Evolutionary conservation across 495 filamentous ascomycete species (phyloP).

Genomic region (Aspergillus haitiensis): DNA sequence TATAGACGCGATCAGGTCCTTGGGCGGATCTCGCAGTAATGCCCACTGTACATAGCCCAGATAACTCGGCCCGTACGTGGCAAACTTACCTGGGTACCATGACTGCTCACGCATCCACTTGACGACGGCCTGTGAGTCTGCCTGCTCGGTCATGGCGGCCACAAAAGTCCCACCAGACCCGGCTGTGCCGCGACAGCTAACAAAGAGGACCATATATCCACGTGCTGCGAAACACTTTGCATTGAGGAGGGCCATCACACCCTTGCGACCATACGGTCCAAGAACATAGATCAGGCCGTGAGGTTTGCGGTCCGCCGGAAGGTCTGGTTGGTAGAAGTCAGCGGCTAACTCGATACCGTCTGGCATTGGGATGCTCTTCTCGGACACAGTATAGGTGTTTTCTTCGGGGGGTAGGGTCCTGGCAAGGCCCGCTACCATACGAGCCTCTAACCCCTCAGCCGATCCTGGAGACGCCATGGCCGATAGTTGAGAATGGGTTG

Average conservation of each 20-base stretch:
- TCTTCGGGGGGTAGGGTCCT: background rate
- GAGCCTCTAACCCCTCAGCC: no score
- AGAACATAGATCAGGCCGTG: background rate
- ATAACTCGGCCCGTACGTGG: background rate
- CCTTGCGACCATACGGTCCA: background rate
- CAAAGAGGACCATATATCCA: background rate
- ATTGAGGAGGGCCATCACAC: background rate
- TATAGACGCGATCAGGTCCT: background rate
- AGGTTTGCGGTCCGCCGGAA: background rate
- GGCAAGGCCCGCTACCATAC: no score
- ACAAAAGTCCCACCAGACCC: background rate
- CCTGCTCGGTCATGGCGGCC: background rate
- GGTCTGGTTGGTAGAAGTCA: background rate
- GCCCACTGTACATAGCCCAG: constrained; percentile 1
- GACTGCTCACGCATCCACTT: background rate
- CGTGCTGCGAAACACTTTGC: background rate
- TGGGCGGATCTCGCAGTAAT: background rate
- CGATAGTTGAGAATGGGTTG: no score
- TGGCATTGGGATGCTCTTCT: background rate
- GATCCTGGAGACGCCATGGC: no score
- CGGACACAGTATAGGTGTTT: background rate
- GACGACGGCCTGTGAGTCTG: background rate
- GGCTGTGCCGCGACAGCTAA: constrained; percentile 1
- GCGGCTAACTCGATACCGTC: background rate
- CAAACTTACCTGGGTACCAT: background rate